A percentile compares a stretch with the other conserved stretches of the same genome.
Conservation (phyloP, 352 stramenopile genomes). For the Phytopythium mirpurense region DNA sequence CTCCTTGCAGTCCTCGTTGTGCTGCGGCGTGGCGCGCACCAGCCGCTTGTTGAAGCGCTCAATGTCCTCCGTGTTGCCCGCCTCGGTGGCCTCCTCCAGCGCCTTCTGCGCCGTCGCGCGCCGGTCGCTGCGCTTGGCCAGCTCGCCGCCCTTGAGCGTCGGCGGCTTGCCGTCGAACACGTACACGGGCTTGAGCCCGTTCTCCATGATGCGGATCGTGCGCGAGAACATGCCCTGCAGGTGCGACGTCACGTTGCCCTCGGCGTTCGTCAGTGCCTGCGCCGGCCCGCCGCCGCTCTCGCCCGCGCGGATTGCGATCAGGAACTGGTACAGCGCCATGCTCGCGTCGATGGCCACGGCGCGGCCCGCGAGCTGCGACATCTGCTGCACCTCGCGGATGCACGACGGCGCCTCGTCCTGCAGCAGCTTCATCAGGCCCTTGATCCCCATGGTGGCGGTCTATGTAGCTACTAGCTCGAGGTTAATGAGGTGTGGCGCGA, state of each 20-base stretch:
- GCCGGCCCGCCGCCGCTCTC: conserved; percentile 76
- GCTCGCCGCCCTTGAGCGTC: conserved; percentile 95
- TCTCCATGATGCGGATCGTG: conserved; percentile 97
- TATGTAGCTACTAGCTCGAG: too few relatives aligned
- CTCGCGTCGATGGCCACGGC: conserved; percentile 98
- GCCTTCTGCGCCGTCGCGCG: conserved; percentile 85
- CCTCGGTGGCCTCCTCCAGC: conserved; percentile 83
- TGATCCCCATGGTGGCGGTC: conserved; percentile 93
- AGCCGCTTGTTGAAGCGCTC: conserved; percentile 93
- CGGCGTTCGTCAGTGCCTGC: conserved; percentile 96
- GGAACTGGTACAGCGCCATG: conserved; percentile 99
- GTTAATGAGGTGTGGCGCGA: too few relatives aligned
- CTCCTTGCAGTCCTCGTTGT: conserved; percentile 94
- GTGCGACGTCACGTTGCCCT: conserved; percentile 93
- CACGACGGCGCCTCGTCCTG: conserved; percentile 95
- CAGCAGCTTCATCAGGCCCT: conserved; percentile 98
- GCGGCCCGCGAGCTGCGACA: conserved; percentile 92
- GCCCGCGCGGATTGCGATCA: conserved; percentile 87
- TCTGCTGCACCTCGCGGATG: conserved; percentile 93
- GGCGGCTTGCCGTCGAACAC: conserved; percentile 99
- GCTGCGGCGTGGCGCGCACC: conserved; percentile 86
- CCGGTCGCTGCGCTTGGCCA: conserved; percentile 91
- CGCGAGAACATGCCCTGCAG: conserved; percentile 97
- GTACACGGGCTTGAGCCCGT: conserved; percentile 97
- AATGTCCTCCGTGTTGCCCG: conserved; percentile 87